Evolutionary conservation across 768 basidiomycete genomes (phyloP), one percentile per base, ranked within the genome.

Genomic region (Podaxis rugospora): DNA sequence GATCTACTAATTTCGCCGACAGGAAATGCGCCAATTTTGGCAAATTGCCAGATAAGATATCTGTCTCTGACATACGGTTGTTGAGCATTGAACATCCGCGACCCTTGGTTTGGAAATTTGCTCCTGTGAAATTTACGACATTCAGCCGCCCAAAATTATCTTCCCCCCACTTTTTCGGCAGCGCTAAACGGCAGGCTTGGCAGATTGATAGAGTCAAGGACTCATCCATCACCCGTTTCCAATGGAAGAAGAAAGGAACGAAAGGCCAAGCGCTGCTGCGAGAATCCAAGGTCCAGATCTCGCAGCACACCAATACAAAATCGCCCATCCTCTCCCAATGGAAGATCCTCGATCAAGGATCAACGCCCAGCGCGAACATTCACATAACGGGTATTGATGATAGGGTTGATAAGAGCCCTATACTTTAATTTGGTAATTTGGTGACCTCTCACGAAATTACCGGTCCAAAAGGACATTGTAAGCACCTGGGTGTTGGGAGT

Each of bases 311-410:
- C 0, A 25, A 23, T 2, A n/a, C 46, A 9, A 39, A 32, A 49
- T 39, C 46, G 18, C 11, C 32, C 5, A 36, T 35, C 47, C n/a
- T 57, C 36, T 27, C 35, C 32, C 39, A 51, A 57, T 57, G 57
- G 57, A 50, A 50, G 57, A 37, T 25, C 57, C 47, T 21, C 39
- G 54, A 55, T 55, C 54, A 42, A 44, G 37, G 16, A 55, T 44
- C 39, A n/a, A 32, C 52, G 5, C 32, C 35, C 42, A 16, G 42
- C 5, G 11, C 42, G 42, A 18, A 44, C n/a, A 44, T 18, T 44
- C 13, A 7, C 14, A n/a, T 21, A 4, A n/a, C 42, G 18, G n/a
- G 16, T 18, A 44, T 23, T 49, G 25, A 21, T 23, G 23, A 49
- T 25, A 10, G 23, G 7, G 21, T 23, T 49, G 47, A 49, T 49